Evolutionary conservation across 805 yeast genomes (phyloP), one percentile per base, ranked within the genome.

Genomic region (Schwanniomyces occidentalis): DNA sequence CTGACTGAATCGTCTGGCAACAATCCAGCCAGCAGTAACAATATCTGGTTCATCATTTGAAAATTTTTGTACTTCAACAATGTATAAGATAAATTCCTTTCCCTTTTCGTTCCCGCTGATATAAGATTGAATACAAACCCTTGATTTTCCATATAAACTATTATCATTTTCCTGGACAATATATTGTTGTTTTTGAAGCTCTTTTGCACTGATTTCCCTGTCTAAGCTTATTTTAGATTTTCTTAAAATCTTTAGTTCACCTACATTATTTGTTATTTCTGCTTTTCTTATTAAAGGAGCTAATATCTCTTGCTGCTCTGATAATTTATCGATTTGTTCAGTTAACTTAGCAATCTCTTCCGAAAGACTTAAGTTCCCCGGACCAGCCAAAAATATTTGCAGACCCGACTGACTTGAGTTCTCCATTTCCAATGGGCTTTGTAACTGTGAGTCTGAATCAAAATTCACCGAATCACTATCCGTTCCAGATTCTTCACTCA

Each of bases 1-100:
- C 52, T 91, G 96, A 47, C 85, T 85, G 52, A 80, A 90, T 38
- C 98, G 67, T 46, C 96, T 65, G 0, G 95, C 91, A n/a, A 89
- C 85, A 34, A 86, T 78, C 97, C 97, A 91, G 0, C 87, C 84
- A 0, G 90, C 87, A 2, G 76, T 65, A 4, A 72, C 69, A 6
- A 63, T 54, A 3, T 65, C 70, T 3, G 75, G 76, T 19, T 58
- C 52, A 5, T 60, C 60, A 27, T 54, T 56, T 50, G 63, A 53
- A 29, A 50, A 54, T 30, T 80, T 82, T 34, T 79, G 81, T 4
- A 91, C 86, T 48, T 82, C 88, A 19, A 91, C 82, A 18, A 87
- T 73, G 57, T 90, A 90, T 32, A 85, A 64, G 4, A 79, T 77
- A 41, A 75, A 83, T 27, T 78, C 85, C 34, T 70, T 74, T 0